Conservation (phyloP, 1,139 yeast genomes). For the Pichia sp. region DNA sequence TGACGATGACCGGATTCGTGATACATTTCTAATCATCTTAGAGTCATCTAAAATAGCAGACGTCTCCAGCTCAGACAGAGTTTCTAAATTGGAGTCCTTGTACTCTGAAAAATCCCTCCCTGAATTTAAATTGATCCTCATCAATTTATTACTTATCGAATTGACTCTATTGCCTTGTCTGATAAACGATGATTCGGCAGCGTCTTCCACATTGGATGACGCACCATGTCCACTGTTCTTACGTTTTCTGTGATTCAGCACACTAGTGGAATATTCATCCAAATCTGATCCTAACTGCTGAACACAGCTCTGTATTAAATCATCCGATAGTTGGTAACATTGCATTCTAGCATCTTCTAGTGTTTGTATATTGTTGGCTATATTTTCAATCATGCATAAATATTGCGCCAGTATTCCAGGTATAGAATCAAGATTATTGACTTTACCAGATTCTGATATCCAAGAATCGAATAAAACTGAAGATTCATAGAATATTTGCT, state of each 20-base stretch:
- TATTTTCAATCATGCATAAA: slow-evolving; percentile 10
- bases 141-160: slow-evolving; percentile 21
- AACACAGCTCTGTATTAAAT: slow-evolving; percentile 10
- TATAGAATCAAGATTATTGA: slow-evolving; percentile 5
- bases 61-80: slow-evolving; percentile 17
- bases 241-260: slow-evolving; percentile 3
- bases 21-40: slow-evolving; percentile 1
- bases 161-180: slow-evolving; percentile 18
- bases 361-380: slow-evolving; percentile 10
- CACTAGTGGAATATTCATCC: background rate
- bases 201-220: background rate
- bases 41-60: slow-evolving; percentile 12
- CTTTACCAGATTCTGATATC: slow-evolving; percentile 3
- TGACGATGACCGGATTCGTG: background rate
- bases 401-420: slow-evolving; percentile 14
- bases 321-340: slow-evolving; percentile 12
- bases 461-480: slow-evolving; percentile 43
- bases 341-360: slow-evolving; percentile 15
- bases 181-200: slow-evolving; percentile 8
- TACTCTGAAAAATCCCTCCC: slow-evolving; percentile 1
- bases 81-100: slow-evolving; percentile 5
- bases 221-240: slow-evolving; percentile 8
- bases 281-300: slow-evolving; percentile 2
- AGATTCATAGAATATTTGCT: slow-evolving; percentile 54
- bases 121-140: slow-evolving; percentile 18